Conservation (phyloP, 2,329 filamentous ascomycete species). For the Cercospora sp. region DNA sequence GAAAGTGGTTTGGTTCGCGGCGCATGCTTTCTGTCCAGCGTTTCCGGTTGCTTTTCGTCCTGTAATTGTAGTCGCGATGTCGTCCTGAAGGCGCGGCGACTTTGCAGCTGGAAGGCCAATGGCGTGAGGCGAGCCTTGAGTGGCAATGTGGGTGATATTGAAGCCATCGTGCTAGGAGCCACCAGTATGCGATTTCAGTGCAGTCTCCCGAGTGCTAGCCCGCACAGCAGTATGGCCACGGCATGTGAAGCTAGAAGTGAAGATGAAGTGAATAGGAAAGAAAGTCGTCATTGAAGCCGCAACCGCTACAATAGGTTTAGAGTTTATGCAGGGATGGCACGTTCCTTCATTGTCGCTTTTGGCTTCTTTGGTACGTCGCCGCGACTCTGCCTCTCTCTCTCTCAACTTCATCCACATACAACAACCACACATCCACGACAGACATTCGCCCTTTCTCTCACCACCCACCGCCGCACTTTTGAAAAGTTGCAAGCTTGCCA, state of each 20-base stretch:
- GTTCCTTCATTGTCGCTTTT: neutral
- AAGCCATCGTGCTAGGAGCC: conserved; percentile 10
- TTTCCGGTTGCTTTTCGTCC: conserved; percentile 27
- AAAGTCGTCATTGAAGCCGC: neutral
- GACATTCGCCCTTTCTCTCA: neutral
- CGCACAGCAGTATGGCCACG: neutral
- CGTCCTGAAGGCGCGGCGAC: conserved; percentile 28
- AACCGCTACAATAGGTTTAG: neutral
- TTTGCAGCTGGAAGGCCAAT: conserved; percentile 36
- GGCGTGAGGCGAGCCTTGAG: conserved; percentile 33
- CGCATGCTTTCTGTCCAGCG: conserved; percentile 23
- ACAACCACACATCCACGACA: neutral
- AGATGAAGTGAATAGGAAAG: neutral
- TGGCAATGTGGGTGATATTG: conserved; percentile 29
- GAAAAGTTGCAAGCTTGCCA: neutral
- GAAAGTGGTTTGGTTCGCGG: conserved; percentile 28
- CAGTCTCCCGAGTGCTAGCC: fast-evolving
- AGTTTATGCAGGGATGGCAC: conserved; percentile 7
- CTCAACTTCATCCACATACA: neutral
- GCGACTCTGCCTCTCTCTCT: neutral
- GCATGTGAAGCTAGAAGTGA: neutral
- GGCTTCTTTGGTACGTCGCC: neutral
- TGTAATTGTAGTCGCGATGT: conserved; percentile 22
- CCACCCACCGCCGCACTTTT: neutral
- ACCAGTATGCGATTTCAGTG: neutral